Evolutionary conservation across 2,329 filamentous ascomycete genomes (phyloP), one percentile per base, ranked within the genome.

Genomic region (Colletotrichum cordylinicola): DNA sequence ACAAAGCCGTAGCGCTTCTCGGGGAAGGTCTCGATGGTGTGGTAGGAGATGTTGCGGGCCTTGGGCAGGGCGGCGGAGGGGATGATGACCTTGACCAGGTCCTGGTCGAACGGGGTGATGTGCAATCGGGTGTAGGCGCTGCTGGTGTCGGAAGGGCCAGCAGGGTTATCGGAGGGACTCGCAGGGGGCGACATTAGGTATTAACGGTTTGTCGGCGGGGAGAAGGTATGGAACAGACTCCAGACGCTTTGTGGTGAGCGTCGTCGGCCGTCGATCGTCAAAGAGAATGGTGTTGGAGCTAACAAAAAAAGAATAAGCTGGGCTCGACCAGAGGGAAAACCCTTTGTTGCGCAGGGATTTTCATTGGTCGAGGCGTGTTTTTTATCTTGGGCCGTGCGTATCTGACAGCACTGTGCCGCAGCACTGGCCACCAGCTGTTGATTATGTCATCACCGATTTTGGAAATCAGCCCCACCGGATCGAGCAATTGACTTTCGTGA

Each of bases 1-100:
- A 98, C 88, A 86, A 94, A 99, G 72, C 96, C 97, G 91, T 95
- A 99, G 69, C 91, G 93, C 82, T 92, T 94, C 79, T 99, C 97
- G 16, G 96, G 96, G 78, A 98, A 98, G 1, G 96, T 96, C 82
- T 95, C 91, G 79, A 98, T 86, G 7, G 89, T 88, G 85, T 98
- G 96, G 85, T 94, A 98, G n/a, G 96, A 98, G 68, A 98, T 91
- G 82, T 96, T 95, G 77, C 92, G 92, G 24, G 95, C 95, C 61
- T 88, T 87, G 16, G 92, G 88, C 43, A 92, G 90, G 16, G 95
- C 82, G 1, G 93, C 90, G 1, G 93, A 88, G 27, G 95, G 92
- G 64, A 99, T 85, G 75, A 98, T 91, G 65, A 93, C 88, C 72
- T 91, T 90, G 72, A 97, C 88, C 21, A 98, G 90, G 9, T 93